These are phyloP conservation scores for Diutina pseudorugosa DNA, from an alignment of 1,139 yeast genomes.

Conservation along the genomic window DNA sequence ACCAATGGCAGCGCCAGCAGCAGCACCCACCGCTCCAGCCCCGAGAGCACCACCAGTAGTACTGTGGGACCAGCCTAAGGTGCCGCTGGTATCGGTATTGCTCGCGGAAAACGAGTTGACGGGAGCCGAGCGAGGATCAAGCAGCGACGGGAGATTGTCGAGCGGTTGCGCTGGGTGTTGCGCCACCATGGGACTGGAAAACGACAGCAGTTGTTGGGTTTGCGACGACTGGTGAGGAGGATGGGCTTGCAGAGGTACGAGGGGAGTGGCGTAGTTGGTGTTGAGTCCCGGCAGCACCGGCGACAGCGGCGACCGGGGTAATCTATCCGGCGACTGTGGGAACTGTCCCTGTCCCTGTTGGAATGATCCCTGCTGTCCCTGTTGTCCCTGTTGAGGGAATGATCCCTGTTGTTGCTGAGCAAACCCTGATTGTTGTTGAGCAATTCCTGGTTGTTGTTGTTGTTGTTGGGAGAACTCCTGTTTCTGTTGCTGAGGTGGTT, in stretches of 20 bases:
- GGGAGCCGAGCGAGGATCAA: not conserved
- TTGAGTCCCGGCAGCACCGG: not conserved
- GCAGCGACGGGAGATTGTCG: not conserved
- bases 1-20: not conserved
- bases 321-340: not conserved
- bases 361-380: not conserved
- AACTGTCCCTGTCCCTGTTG: not conserved
- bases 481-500: not conserved
- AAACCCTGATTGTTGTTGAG: not conserved
- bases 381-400: not conserved
- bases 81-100: not conserved
- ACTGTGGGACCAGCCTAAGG: not conserved
- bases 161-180: not conserved
- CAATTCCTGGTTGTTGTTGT: not conserved
- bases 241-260: not conserved
- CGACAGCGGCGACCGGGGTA: not conserved
- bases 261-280: not conserved
- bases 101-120: not conserved
- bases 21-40: not conserved
- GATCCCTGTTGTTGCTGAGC: not conserved
- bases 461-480: not conserved
- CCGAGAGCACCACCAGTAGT: not conserved
- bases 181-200: not conserved
- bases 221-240: not conserved
- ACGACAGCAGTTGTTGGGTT: not conserved